Percentiles rank a stretch among this genome's conserved stretches.
Conservation (phyloP, 805 yeast genomes). For the Saitoella complicata region DNA sequence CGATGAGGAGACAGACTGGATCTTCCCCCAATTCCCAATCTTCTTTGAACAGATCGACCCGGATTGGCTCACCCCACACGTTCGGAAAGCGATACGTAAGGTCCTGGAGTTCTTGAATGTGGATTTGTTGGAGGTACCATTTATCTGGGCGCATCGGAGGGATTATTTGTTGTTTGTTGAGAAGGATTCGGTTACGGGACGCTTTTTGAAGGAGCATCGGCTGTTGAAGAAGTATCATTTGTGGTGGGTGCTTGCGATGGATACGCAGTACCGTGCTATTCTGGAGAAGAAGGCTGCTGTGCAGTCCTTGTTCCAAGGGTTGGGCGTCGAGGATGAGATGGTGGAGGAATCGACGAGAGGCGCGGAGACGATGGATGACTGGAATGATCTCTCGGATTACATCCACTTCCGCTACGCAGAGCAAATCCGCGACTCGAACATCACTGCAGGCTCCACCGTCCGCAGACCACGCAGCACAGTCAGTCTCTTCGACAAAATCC, state of each 20-base stretch:
- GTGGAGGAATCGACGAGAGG: constrained; percentile 38
- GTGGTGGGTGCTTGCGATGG: constrained; percentile 80
- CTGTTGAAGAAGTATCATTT: constrained; percentile 56
- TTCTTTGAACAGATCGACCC: not conserved
- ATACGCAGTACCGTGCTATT: constrained; percentile 74
- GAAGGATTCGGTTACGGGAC: not conserved
- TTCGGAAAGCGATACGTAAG: constrained; percentile 52
- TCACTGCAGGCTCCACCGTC: not conserved
- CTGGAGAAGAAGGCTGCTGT: constrained; percentile 56
- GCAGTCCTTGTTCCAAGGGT: constrained; percentile 35
- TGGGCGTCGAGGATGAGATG: constrained; percentile 42
- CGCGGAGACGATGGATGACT: constrained; percentile 53
- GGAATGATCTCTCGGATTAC: constrained; percentile 77
- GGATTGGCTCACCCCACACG: constrained; percentile 27
- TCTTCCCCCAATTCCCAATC: constrained; percentile 24
- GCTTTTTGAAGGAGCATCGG: constrained; percentile 8
- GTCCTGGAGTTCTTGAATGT: constrained; percentile 56
- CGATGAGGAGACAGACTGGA: constrained; percentile 62
- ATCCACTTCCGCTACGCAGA: constrained; percentile 56
- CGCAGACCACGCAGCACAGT: constrained; percentile 25
- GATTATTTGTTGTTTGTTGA: constrained; percentile 50
- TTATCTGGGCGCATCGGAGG: constrained; percentile 88
- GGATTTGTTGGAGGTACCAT: constrained; percentile 80
- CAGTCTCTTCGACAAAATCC: constrained; percentile 30
- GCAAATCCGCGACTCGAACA: constrained; percentile 22